phyloP scores from a whole-genome alignment of 176 grass and related monocot genomes.

The Carex cristatella region DNA sequence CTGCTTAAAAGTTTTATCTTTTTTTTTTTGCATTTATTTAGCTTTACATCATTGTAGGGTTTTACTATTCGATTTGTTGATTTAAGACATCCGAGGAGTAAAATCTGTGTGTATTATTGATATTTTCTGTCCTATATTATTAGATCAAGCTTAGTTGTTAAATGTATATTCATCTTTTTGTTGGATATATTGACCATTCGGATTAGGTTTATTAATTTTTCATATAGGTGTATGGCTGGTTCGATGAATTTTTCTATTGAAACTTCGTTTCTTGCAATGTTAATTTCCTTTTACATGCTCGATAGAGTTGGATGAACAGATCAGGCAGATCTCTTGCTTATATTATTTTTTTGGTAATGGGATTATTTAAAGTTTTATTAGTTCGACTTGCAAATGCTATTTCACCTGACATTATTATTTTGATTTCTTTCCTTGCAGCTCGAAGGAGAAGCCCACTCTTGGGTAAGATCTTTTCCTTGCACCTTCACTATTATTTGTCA shows the following conservation, averaged over 20 bases:
- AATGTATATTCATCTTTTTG: slow-evolving; percentile 1
- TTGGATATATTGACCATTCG: neutral
- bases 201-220: neutral
- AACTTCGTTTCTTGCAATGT: neutral
- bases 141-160: neutral
- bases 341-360: neutral
- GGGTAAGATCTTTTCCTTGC: slow-evolving; percentile 45
- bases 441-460: slow-evolving; percentile 99
- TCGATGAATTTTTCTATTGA: neutral
- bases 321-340: neutral
- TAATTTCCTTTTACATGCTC: neutral
- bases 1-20: neutral
- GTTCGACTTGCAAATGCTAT: neutral
- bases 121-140: neutral
- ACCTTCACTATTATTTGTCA: neutral
- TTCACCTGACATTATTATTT: slow-evolving; percentile 6
- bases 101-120: neutral
- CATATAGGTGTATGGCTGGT: neutral
- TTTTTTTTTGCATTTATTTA: neutral
- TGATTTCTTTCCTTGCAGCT: slow-evolving; percentile 51
- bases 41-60: neutral
- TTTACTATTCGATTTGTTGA: slow-evolving; percentile 14
- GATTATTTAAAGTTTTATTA: neutral
- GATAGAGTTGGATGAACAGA: slow-evolving; percentile 5
- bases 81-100: neutral